Conservation (phyloP, 169 alveolate species). For the Ichthyophthirius multifiliis region DNA sequence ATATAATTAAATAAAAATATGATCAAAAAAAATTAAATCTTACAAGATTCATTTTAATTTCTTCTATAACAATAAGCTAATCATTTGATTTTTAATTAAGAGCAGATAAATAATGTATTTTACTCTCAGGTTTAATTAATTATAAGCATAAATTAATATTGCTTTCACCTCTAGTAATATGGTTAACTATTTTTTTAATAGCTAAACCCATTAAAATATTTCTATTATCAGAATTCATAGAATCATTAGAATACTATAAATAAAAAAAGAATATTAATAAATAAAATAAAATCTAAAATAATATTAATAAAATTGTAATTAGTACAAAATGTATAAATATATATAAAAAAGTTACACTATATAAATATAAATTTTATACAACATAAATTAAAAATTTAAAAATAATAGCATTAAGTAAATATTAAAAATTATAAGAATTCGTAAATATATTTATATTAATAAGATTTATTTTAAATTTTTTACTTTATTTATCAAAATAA, state of each 20-base stretch:
- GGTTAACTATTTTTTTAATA: constrained; percentile 72
- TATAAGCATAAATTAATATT: constrained; percentile 70
- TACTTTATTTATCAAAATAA: constrained; percentile 73
- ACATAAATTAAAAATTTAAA: too few relatives aligned
- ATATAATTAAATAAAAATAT: neutral
- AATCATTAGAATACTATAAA: constrained; percentile 50
- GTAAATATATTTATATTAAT: too few relatives aligned
- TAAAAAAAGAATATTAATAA: neutral
- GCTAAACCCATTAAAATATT: constrained; percentile 76
- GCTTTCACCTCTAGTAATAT: constrained; percentile 46
- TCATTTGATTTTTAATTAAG: constrained; percentile 67
- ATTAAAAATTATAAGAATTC: too few relatives aligned
- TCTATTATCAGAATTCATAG: constrained; percentile 75
- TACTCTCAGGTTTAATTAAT: constrained; percentile 83
- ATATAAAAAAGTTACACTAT: too few relatives aligned
- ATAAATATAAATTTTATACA: too few relatives aligned
- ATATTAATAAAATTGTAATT: too few relatives aligned
- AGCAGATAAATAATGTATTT: constrained; percentile 72
- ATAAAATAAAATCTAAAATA: neutral
- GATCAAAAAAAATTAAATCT: neutral
- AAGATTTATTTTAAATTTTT: too few relatives aligned
- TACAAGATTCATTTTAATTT: constrained; percentile 82
- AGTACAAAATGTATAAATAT: too few relatives aligned
- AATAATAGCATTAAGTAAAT: too few relatives aligned
- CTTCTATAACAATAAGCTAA: constrained; percentile 82